Evolutionary conservation across 805 yeast genomes (phyloP).

Genomic region (Candida glaebosa): DNA sequence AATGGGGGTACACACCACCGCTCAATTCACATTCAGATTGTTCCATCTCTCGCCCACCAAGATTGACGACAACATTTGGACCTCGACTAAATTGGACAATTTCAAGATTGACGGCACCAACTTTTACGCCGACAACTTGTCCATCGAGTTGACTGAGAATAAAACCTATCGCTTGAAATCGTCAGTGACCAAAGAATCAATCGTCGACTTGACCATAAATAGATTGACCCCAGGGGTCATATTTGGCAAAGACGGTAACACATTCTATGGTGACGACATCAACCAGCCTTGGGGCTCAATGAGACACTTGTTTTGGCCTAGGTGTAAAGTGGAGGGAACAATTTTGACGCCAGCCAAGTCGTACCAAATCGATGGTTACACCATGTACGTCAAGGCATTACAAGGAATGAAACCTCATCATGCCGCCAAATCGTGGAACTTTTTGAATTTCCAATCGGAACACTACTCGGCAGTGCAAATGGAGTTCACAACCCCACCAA

Average conservation of each 20-base stretch:
- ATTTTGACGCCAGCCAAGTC: slow-evolving; percentile 39
- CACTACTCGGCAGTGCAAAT: slow-evolving; percentile 73
- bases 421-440: slow-evolving; percentile 97
- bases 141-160: slow-evolving; percentile 57
- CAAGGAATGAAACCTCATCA: slow-evolving; percentile 99
- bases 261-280: slow-evolving; percentile 81
- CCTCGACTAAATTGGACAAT: slow-evolving; percentile 84
- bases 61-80: slow-evolving; percentile 68
- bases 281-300: slow-evolving; percentile 94
- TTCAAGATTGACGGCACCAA: slow-evolving; percentile 69
- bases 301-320: slow-evolving; percentile 97
- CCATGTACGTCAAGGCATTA: slow-evolving; percentile 93
- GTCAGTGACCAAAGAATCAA: slow-evolving; percentile 63
- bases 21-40: slow-evolving; percentile 90
- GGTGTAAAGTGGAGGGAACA: slow-evolving; percentile 69
- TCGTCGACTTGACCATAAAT: slow-evolving; percentile 64
- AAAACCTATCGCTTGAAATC: slow-evolving; percentile 52
- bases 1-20: slow-evolving; percentile 82
- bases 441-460: slow-evolving; percentile 80
- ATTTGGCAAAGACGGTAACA: slow-evolving; percentile 83
- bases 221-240: slow-evolving; percentile 76
- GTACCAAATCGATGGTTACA: slow-evolving; percentile 41
- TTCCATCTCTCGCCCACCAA: slow-evolving; percentile 49
- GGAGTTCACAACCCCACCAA: slow-evolving; percentile 93
- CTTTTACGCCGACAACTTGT: slow-evolving; percentile 73